phyloP scores from a whole-genome alignment of 1,284 basidiomycete genomes.

The Tilletia walkeri region DNA sequence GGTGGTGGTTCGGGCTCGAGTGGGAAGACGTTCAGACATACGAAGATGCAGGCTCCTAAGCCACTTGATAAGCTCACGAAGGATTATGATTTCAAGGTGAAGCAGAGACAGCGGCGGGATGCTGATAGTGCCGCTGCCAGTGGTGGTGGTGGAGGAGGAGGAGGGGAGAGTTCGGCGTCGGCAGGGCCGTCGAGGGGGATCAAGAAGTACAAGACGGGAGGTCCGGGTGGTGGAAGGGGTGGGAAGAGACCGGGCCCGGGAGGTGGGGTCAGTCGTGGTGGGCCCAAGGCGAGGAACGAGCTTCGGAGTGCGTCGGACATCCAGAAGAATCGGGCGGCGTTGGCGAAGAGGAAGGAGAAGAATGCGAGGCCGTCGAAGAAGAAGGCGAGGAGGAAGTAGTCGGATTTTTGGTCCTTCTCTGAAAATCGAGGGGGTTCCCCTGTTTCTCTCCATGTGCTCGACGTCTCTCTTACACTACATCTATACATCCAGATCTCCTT shows the following conservation, averaged over 20 bases:
- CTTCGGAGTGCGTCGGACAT: slow-evolving; percentile 45
- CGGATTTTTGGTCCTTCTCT: no score
- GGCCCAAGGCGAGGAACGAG: slow-evolving; percentile 32
- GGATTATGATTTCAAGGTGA: slow-evolving; percentile 32
- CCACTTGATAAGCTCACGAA: slow-evolving; percentile 27
- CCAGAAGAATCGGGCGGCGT: slow-evolving; percentile 41
- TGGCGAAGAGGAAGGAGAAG: slow-evolving; percentile 44
- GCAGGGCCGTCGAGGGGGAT: slow-evolving; percentile 15
- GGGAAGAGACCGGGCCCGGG: not conserved
- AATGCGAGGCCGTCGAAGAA: slow-evolving; percentile 44
- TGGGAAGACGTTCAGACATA: slow-evolving; percentile 36
- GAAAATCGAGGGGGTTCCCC: no score
- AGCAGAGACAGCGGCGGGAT: slow-evolving; percentile 33
- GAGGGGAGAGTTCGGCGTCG: not conserved
- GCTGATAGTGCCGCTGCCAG: slow-evolving; percentile 2
- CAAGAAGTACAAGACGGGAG: not conserved
- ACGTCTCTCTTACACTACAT: no score
- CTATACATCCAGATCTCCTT: no score
- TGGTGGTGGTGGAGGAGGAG: not conserved
- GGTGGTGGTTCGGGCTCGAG: not conserved
- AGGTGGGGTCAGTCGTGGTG: not conserved
- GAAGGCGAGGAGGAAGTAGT: slow-evolving; percentile 17
- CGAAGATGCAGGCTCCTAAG: slow-evolving; percentile 39
- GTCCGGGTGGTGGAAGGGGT: not conserved
- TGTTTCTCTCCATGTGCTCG: no score